Evolutionary conservation across 1,284 basidiomycete species (phyloP), one percentile per base, ranked within the genome.

Genomic region (Moesziomyces sp.): DNA sequence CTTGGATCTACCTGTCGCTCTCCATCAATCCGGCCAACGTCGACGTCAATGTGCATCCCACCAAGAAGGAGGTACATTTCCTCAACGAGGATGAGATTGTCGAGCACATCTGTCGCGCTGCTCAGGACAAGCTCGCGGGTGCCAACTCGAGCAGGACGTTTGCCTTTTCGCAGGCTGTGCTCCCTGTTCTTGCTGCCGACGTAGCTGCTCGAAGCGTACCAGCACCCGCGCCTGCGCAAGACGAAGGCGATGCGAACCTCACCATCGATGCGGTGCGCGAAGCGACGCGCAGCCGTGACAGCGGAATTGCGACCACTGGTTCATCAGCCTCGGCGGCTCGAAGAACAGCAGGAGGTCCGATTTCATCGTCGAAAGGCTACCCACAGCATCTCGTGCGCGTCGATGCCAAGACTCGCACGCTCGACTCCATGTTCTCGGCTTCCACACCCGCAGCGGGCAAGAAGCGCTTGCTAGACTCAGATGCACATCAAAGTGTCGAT

Each of bases 1-100:
- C 97, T 0, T 99, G 96, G 85, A 88, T 97, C 18, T 99, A 99
- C 83, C 87, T 98, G 52, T 93, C 93, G 71, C 85, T 99, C 40
- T 87, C 90, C 35, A 91, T 99, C 71, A 90, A 94, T 60, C 93
- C 95, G 0, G 88, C 89, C 38, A 90, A 92, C 30, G 91, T 99
- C 11, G 97, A 99, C 80, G 95, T 98, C 60, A 99, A 99, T 78
- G 95, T 99, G 0, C 96, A 98, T 83, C 97, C 97, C 0, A 99
- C 97, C 1, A 99, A 99, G 85, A 91, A 92, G 42, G 95, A 98
- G 84, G 94, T 97, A 0, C 93, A 95, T 76, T 99, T 99, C 79
- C 86, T 98, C 57, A 90, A 97, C 74, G 94, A 99, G 83, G 97
- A 98, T 56, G 88, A 88, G 14, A 93, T 98, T 75, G 91, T 92